These are phyloP conservation scores for Ceratobasidium sp. DNA, from an alignment of 1,284 basidiomycete species.

Conservation along the genomic window DNA sequence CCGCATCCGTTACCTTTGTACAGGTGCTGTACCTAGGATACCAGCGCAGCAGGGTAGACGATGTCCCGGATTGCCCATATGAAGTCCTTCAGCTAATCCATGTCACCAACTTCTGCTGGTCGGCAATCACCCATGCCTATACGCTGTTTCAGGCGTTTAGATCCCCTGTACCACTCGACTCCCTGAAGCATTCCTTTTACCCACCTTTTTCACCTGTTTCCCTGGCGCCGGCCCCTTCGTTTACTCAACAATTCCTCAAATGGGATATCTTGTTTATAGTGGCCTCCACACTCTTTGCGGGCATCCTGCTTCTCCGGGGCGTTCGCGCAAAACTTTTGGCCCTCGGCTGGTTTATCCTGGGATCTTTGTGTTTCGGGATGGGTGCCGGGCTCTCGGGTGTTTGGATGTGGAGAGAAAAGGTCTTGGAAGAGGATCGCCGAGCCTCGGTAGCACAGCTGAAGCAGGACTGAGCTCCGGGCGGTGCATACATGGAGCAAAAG, in stretches of 20 bases:
- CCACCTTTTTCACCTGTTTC: slow-evolving; percentile 27
- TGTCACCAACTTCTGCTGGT: slow-evolving; percentile 41
- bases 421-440: slow-evolving; percentile 38
- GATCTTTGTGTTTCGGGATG: slow-evolving; percentile 26
- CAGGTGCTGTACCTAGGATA: slow-evolving; percentile 31
- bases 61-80: slow-evolving; percentile 23
- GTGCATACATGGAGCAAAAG: slow-evolving; percentile 20
- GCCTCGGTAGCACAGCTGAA: neutral
- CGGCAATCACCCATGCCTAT: slow-evolving; percentile 26
- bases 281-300: slow-evolving; percentile 23
- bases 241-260: slow-evolving; percentile 29
- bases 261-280: slow-evolving; percentile 30
- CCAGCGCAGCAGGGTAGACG: slow-evolving; percentile 7
- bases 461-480: neutral
- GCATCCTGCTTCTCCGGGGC: slow-evolving; percentile 22
- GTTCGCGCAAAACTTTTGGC: slow-evolving; percentile 24
- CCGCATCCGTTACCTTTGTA: slow-evolving; percentile 3
- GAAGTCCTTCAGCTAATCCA: slow-evolving; percentile 38
- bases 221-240: neutral
- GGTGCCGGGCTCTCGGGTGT: slow-evolving; percentile 33
- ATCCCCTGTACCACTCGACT: slow-evolving; percentile 15
- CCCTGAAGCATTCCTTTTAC: slow-evolving; percentile 30
- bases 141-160: slow-evolving; percentile 24
- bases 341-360: slow-evolving; percentile 19
- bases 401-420: slow-evolving; percentile 43